Evolutionary conservation across 257 asterid species (phyloP).

Genomic region (Nicotiana attenuata): DNA sequence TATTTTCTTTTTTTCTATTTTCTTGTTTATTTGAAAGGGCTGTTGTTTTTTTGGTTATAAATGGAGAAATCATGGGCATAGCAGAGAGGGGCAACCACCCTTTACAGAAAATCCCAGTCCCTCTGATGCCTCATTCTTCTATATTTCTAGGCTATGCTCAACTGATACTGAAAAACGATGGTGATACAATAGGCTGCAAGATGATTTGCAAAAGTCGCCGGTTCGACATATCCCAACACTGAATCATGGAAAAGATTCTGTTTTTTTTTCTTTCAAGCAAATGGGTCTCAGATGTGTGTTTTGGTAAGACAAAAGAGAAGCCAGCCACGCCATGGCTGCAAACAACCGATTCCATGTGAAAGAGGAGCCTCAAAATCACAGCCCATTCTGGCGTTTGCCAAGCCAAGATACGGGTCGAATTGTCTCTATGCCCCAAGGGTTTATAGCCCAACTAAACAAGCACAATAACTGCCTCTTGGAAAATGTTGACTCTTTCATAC

Average conservation of each 20-base stretch:
- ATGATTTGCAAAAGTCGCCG: neutral
- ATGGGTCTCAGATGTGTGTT: constrained; percentile 1
- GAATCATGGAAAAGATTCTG: too few relatives aligned
- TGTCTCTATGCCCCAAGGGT: neutral
- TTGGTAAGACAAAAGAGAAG: constrained; percentile 7
- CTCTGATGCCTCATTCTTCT: neutral
- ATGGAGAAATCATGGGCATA: neutral
- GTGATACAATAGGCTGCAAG: neutral
- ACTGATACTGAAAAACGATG: neutral
- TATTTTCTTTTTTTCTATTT: too few relatives aligned
- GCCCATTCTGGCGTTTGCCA: neutral
- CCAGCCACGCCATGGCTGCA: constrained; percentile 13
- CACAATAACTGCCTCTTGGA: neutral
- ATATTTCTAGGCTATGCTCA: neutral
- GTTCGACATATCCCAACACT: too few relatives aligned
- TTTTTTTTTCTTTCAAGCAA: neutral
- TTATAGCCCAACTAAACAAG: neutral
- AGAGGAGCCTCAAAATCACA: constrained; percentile 2
- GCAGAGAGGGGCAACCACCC: constrained; percentile 3
- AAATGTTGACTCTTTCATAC: neutral
- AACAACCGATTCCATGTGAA: neutral
- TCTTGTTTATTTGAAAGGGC: neutral
- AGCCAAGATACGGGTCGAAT: neutral
- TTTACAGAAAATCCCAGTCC: neutral
- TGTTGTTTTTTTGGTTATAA: neutral